Base-by-base conservation (phyloP, 768 basidiomycete species). In the Cystofilobasidium capitatum region DNA sequence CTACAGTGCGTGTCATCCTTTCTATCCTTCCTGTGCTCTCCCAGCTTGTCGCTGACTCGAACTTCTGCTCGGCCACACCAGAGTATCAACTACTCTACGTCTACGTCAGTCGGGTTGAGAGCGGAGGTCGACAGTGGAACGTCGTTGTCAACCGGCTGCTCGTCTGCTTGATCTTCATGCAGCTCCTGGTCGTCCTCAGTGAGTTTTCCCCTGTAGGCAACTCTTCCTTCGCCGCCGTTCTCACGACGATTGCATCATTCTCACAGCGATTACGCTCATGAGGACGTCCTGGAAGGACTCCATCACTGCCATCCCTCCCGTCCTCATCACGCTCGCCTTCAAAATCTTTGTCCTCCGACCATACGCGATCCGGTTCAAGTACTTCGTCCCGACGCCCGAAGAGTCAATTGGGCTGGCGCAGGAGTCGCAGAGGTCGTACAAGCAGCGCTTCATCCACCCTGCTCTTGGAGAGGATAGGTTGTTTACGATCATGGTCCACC, bases 11-110 rank as follows among this genome's bases (percentile, higher is more conserved):
- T 58, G 35, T 3, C 37, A 8, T 33, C 20, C 37, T 17, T 35
- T 58, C 16, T 5, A 58, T 9, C 8, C 29, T 8, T 33, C 29
- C 22, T 33, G n/a, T n/a, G n/a, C n/a, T n/a, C n/a, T n/a, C n/a
- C 22, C 29, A 31, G 29, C 55, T 58, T 20, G 31, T 40, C 33
- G 10, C 7, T 58, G 13, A 13, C n/a, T 45, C 44, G 14, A 14
- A 13, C 13, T 45, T 45, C 13, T n/a, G n/a, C n/a, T n/a, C n/a
- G n/a, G n/a, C n/a, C n/a, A n/a, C n/a, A n/a, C n/a, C n/a, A n/a
- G n/a, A 8, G 59, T 39, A 0, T 29, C 88, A 93, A 79, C 81
- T 97, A 59, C 91, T 97, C 86, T 98, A 94, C 76, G 90, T 94
- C 66, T 93, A 83, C 75, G 79, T 90, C 58, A 85, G 91, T 8